These are phyloP conservation scores for Magnolia officinalis DNA, from an alignment of 164 flowering plant genomes.

Conservation along the genomic window DNA sequence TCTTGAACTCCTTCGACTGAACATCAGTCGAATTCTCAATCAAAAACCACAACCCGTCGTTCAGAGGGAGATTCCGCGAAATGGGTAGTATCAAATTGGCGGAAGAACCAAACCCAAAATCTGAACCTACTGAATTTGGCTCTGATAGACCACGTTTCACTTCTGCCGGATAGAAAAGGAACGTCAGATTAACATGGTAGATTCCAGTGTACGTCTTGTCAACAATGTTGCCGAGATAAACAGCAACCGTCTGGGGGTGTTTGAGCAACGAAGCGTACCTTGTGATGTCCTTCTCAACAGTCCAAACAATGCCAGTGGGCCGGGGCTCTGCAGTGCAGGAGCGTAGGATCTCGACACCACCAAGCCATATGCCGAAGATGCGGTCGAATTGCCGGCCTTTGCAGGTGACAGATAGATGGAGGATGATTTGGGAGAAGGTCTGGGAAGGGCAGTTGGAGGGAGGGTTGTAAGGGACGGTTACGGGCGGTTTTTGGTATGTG, in stretches of 20 bases:
- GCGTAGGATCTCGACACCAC: constrained; percentile 86
- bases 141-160: background rate
- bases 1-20: constrained; percentile 37
- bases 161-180: constrained; percentile 64
- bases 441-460: constrained; percentile 51
- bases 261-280: constrained; percentile 67
- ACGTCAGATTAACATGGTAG: constrained; percentile 60
- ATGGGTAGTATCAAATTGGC: constrained; percentile 84
- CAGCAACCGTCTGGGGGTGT: constrained; percentile 52
- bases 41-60: constrained; percentile 83
- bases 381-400: constrained; percentile 85
- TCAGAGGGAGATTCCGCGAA: constrained; percentile 65
- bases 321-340: constrained; percentile 93
- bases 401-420: constrained; percentile 74
- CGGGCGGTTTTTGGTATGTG: constrained; percentile 63
- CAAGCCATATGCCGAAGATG: constrained; percentile 88
- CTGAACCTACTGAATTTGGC: constrained; percentile 11
- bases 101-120: constrained; percentile 15
- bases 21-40: constrained; percentile 48
- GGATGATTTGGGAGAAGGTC: constrained; percentile 52
- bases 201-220: constrained; percentile 70
- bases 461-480: constrained; percentile 47
- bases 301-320: constrained; percentile 73
- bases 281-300: constrained; percentile 74
- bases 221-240: constrained; percentile 74